Evolutionary conservation across 768 basidiomycete species (phyloP).

Genomic region (Hydnomerulius pinastri): DNA sequence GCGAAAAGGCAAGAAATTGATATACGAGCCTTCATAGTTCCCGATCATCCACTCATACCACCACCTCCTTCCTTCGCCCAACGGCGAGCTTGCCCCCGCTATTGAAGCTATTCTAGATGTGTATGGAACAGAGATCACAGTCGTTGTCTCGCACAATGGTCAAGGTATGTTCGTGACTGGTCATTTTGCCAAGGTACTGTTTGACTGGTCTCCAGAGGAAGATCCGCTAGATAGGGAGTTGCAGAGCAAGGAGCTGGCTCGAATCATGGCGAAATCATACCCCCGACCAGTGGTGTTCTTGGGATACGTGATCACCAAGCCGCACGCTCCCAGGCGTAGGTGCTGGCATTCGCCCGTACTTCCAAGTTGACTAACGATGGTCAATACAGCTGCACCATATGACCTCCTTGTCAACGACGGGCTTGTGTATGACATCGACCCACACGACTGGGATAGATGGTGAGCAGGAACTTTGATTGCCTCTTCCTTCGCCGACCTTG

Average conservation of each 20-base stretch:
- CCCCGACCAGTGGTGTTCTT: slow-evolving; percentile 78
- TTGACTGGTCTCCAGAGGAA: slow-evolving; percentile 57
- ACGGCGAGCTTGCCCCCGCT: slow-evolving; percentile 85
- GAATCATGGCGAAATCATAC: slow-evolving; percentile 71
- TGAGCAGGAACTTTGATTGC: slow-evolving; percentile 25
- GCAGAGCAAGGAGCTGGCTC: slow-evolving; percentile 78
- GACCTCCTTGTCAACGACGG: slow-evolving; percentile 78
- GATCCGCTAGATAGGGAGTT: slow-evolving; percentile 86
- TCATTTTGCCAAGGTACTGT: neutral
- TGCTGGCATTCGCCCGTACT: slow-evolving; percentile 10
- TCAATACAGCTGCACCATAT: slow-evolving; percentile 65
- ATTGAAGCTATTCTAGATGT: slow-evolving; percentile 85
- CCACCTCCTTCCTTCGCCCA: slow-evolving; percentile 84
- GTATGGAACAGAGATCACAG: slow-evolving; percentile 74
- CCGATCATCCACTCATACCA: slow-evolving; percentile 87
- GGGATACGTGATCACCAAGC: slow-evolving; percentile 78
- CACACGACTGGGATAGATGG: slow-evolving; percentile 73
- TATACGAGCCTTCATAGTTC: slow-evolving; percentile 51
- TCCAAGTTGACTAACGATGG: slow-evolving; percentile 9
- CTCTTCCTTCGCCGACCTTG: neutral
- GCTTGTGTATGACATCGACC: slow-evolving; percentile 75
- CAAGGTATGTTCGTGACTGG: slow-evolving; percentile 58
- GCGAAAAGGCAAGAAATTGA: neutral
- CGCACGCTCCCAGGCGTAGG: slow-evolving; percentile 63
- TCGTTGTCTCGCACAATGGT: slow-evolving; percentile 90